phyloP scores from a whole-genome alignment of 768 basidiomycete genomes.

The Calocybe gangraenosa region DNA sequence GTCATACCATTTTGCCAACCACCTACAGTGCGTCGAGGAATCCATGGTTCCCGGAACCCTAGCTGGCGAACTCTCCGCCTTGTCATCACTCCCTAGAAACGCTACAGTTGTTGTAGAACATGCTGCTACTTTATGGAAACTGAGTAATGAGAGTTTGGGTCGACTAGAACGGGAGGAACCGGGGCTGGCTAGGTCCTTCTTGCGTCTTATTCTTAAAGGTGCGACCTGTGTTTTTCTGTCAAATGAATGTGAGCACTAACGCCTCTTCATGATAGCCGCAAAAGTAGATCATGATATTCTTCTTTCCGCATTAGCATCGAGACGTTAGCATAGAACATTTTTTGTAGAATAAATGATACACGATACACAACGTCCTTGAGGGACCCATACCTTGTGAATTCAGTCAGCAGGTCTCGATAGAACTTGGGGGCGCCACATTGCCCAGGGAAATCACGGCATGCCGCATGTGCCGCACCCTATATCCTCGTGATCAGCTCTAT shows the following conservation, averaged over 20 bases:
- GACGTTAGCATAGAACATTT: constrained; percentile 14
- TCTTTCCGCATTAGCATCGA: constrained; percentile 17
- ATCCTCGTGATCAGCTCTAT: too few relatives aligned
- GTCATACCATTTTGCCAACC: constrained; percentile 71
- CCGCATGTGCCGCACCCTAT: too few relatives aligned
- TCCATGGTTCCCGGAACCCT: constrained; percentile 93
- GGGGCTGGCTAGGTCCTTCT: constrained; percentile 58
- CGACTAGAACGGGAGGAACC: constrained; percentile 67
- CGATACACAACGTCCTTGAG: too few relatives aligned
- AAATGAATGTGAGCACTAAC: neutral
- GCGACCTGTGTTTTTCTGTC: constrained; percentile 15
- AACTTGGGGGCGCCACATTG: too few relatives aligned
- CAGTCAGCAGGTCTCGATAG: too few relatives aligned
- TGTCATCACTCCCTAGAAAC: constrained; percentile 78
- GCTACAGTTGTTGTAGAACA: constrained; percentile 83
- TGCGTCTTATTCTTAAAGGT: constrained; percentile 74
- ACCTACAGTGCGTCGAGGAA: constrained; percentile 68
- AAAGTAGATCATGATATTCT: constrained; percentile 21
- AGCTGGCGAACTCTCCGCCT: constrained; percentile 85
- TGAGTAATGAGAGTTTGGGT: constrained; percentile 55
- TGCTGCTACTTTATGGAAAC: constrained; percentile 76
- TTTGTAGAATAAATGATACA: too few relatives aligned
- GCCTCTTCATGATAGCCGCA: constrained; percentile 12
- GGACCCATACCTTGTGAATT: too few relatives aligned
- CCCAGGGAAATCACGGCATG: too few relatives aligned